Evolutionary conservation across 257 asterid genomes (phyloP).

Genomic region (Jacaranda copaia): DNA sequence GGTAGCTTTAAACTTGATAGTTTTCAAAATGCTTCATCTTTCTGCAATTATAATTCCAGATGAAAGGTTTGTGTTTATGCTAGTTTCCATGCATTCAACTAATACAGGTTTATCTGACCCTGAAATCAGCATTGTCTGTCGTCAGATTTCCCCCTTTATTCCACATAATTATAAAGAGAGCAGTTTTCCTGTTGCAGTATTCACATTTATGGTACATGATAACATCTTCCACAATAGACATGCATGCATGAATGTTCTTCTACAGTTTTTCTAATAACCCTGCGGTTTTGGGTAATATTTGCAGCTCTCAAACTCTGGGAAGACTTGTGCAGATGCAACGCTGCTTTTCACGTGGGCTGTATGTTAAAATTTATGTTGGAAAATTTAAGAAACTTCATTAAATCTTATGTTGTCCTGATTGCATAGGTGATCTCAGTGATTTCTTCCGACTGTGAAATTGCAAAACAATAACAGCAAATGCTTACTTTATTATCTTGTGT

Average conservation of each 20-base stretch:
- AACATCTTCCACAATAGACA: background rate
- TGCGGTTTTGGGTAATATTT: background rate
- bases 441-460: background rate
- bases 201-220: conserved; percentile 61
- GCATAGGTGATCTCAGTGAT: background rate
- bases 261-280: background rate
- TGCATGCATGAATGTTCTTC: background rate
- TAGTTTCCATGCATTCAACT: background rate
- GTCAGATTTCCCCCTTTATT: conserved; percentile 79
- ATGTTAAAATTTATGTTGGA: conserved; percentile 2
- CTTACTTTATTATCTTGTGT: conserved; percentile 27
- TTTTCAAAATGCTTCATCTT: background rate
- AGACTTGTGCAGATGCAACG: conserved; percentile 47
- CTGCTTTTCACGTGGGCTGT: conserved; percentile 56
- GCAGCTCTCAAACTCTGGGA: conserved; percentile 51
- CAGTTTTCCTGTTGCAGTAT: conserved; percentile 81
- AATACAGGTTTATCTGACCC: conserved; percentile 78
- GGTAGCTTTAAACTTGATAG: conserved; percentile 46
- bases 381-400: background rate
- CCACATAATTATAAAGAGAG: conserved; percentile 86
- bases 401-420: background rate
- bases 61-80: conserved; percentile 15
- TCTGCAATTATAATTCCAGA: background rate
- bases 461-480: background rate
- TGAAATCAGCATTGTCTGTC: conserved; percentile 73